Conservation (phyloP, 1,284 basidiomycete species). For the Wolfiporia cocos region DNA sequence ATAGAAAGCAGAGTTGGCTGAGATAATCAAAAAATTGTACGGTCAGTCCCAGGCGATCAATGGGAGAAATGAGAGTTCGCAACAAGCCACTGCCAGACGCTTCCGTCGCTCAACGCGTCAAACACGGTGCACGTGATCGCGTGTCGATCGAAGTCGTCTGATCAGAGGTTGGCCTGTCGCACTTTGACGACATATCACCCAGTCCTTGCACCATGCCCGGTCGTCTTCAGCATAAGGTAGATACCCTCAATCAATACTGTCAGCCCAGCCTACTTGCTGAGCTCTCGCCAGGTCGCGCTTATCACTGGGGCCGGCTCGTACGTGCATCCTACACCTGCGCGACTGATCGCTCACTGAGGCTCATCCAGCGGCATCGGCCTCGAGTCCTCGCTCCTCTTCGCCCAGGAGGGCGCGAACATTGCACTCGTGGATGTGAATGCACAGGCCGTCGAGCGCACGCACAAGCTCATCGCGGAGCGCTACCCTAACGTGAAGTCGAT, state of each 20-base stretch:
- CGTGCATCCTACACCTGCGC: slow-evolving; percentile 76
- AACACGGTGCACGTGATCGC: slow-evolving; percentile 8
- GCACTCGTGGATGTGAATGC: slow-evolving; percentile 86
- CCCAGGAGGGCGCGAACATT: slow-evolving; percentile 85
- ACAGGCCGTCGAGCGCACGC: slow-evolving; percentile 67
- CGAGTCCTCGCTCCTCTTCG: slow-evolving; percentile 89
- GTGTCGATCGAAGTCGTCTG: not conserved
- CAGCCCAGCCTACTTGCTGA: not conserved
- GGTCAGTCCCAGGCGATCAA: no score
- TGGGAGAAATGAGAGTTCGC: no score
- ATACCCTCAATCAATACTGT: slow-evolving; percentile 9
- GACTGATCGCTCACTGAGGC: slow-evolving; percentile 86
- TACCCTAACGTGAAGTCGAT: slow-evolving; percentile 71
- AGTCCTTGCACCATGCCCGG: slow-evolving; percentile 56
- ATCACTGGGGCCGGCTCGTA: slow-evolving; percentile 85
- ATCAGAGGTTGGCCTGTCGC: not conserved
- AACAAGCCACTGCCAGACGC: no score
- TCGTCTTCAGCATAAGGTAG: slow-evolving; percentile 66
- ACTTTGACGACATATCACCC: no score
- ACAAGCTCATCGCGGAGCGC: slow-evolving; percentile 56
- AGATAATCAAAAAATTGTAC: no score
- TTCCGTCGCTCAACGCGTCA: no score
- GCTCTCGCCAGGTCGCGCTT: slow-evolving; percentile 54
- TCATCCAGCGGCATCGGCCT: slow-evolving; percentile 88
- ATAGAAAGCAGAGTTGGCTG: no score